Conservation (phyloP, 768 basidiomycete genomes). For the Boletus coccyginus region DNA sequence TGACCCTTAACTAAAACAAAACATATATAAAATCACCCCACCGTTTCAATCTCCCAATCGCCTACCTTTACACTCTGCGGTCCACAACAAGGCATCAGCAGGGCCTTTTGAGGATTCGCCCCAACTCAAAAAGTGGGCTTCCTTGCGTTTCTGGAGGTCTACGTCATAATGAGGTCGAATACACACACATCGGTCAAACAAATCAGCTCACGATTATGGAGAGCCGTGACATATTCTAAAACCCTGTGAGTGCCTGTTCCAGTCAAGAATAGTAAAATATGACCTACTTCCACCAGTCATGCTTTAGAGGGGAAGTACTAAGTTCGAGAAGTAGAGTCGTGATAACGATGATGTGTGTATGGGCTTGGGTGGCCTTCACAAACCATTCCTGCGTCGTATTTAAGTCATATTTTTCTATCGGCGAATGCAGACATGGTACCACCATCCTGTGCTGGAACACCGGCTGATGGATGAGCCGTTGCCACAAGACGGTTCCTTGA, state of each 20-base stretch:
- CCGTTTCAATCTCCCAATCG: not conserved
- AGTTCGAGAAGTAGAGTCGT: not conserved
- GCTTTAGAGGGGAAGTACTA: not conserved
- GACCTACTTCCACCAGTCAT: slow-evolving; percentile 26
- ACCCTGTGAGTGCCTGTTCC: slow-evolving; percentile 8
- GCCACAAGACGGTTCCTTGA: not conserved
- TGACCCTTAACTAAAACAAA: slow-evolving; percentile 43
- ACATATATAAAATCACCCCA: not conserved
- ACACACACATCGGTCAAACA: not conserved
- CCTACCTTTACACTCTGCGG: slow-evolving; percentile 56
- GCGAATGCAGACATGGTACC: slow-evolving; percentile 3
- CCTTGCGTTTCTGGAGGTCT: slow-evolving; percentile 39
- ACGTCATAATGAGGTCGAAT: not conserved
- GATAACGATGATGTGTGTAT: not conserved
- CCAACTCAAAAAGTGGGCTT: slow-evolving; percentile 39
- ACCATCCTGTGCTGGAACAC: not conserved
- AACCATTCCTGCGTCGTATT: slow-evolving; percentile 16
- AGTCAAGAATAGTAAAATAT: not conserved
- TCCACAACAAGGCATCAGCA: slow-evolving; percentile 46
- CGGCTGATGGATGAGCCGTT: not conserved
- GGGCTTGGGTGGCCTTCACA: not conserved
- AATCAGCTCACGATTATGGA: slow-evolving; percentile 47
- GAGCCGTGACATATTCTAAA: slow-evolving; percentile 31
- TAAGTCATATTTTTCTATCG: slow-evolving; percentile 15
- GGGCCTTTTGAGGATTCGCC: slow-evolving; percentile 41